These are phyloP conservation scores for Xylariaceae sp. DNA, from an alignment of 2,329 filamentous ascomycete species.

Conservation along the genomic window DNA sequence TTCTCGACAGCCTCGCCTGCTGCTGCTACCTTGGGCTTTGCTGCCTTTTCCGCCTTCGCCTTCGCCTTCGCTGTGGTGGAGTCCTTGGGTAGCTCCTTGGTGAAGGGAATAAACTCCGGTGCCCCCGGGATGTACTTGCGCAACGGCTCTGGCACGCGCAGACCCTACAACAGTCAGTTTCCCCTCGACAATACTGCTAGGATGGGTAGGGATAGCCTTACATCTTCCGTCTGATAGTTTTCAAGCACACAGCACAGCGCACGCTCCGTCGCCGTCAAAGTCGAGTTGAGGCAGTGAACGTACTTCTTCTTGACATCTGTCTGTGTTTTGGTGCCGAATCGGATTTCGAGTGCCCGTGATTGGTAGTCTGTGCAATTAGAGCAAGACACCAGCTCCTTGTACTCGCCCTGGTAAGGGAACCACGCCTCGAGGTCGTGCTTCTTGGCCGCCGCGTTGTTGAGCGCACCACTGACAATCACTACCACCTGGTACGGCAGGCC, in stretches of 20 bases:
- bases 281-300: conserved; percentile 89
- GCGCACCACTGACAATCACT: conserved; percentile 89
- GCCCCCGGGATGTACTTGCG: conserved; percentile 87
- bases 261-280: conserved; percentile 84
- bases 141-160: conserved; percentile 69
- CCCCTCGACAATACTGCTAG: neutral
- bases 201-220: conserved; percentile 40
- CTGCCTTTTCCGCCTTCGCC: conserved; percentile 26
- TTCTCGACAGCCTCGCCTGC: conserved; percentile 18
- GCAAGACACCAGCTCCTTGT: conserved; percentile 75
- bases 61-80: conserved; percentile 56
- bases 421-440: conserved; percentile 96
- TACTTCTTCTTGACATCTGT: conserved; percentile 87
- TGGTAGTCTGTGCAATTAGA: conserved; percentile 98
- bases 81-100: conserved; percentile 73
- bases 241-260: conserved; percentile 93
- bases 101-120: conserved; percentile 84
- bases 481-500: conserved; percentile 88
- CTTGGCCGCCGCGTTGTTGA: conserved; percentile 86
- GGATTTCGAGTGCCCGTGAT: conserved; percentile 86
- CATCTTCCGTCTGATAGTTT: conserved; percentile 88
- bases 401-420: conserved; percentile 95
- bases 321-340: conserved; percentile 82
- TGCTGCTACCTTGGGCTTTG: conserved; percentile 22
- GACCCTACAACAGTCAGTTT: conserved; percentile 46